phyloP scores from a whole-genome alignment of 805 yeast species.

The Pichia exigua region DNA sequence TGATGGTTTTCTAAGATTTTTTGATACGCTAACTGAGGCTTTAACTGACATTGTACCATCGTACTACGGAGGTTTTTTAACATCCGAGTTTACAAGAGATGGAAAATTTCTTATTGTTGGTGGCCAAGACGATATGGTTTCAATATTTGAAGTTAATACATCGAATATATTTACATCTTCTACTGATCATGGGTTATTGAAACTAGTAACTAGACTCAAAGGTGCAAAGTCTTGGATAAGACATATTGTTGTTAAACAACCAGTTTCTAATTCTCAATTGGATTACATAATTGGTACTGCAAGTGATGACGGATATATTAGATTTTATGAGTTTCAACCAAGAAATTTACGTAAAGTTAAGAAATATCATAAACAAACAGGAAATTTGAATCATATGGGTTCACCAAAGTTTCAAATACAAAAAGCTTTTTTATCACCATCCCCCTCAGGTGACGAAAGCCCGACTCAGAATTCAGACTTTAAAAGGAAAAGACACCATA shows the following conservation, averaged over 20 bases:
- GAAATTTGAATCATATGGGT: not conserved
- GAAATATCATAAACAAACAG: constrained; percentile 7
- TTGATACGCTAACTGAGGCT: constrained; percentile 40
- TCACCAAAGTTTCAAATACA: constrained; percentile 6
- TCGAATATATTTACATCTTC: constrained; percentile 10
- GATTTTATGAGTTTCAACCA: constrained; percentile 50
- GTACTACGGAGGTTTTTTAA: constrained; percentile 57
- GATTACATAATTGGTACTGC: constrained; percentile 44
- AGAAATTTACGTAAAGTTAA: constrained; percentile 32
- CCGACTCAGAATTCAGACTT: not conserved
- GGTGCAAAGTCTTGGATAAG: constrained; percentile 51
- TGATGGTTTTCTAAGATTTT: constrained; percentile 55
- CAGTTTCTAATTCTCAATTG: constrained; percentile 24
- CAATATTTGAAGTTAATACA: constrained; percentile 30
- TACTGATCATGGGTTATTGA: constrained; percentile 16
- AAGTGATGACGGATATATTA: constrained; percentile 47
- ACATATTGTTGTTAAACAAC: constrained; percentile 36
- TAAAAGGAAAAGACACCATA: not conserved
- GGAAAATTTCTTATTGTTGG: constrained; percentile 42
- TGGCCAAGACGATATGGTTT: constrained; percentile 46
- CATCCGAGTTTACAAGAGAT: constrained; percentile 41
- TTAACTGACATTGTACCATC: constrained; percentile 51
- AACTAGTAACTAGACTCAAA: constrained; percentile 27
- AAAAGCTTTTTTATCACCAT: not conserved
- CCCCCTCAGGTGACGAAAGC: not conserved